Conservation (phyloP, 1,284 basidiomycete genomes). For the Cryptococcus hybrid region DNA sequence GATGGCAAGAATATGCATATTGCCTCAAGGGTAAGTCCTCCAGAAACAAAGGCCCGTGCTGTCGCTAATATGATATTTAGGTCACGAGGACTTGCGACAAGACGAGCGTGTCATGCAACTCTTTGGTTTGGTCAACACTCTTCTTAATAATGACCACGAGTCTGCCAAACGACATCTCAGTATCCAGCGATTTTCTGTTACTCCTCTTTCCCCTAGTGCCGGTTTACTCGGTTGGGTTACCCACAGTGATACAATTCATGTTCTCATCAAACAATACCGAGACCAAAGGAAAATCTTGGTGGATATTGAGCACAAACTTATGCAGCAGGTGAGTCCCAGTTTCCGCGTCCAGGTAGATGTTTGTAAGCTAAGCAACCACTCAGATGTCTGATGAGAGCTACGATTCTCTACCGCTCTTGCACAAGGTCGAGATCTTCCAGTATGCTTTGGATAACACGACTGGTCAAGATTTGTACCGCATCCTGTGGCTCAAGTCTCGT, state of each 20-base stretch:
- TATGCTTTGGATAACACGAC: slow-evolving; percentile 99
- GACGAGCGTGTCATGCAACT: slow-evolving; percentile 99
- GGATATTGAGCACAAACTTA: slow-evolving; percentile 97
- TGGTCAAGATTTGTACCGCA: slow-evolving; percentile 97
- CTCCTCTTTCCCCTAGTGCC: slow-evolving; percentile 93
- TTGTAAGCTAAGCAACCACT: background rate
- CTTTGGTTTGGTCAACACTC: slow-evolving; percentile 94
- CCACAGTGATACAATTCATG: slow-evolving; percentile 97
- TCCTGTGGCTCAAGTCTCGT: slow-evolving; percentile 92
- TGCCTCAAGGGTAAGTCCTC: slow-evolving; percentile 71
- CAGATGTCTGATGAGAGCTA: slow-evolving; percentile 98
- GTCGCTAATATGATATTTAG: slow-evolving; percentile 48
- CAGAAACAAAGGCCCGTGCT: background rate
- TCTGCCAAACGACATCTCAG: slow-evolving; percentile 96
- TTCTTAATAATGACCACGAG: slow-evolving; percentile 88
- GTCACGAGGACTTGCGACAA: slow-evolving; percentile 98
- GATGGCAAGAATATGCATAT: slow-evolving; percentile 95
- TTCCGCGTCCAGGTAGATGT: background rate
- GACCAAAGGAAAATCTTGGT: slow-evolving; percentile 93
- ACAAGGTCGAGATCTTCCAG: slow-evolving; percentile 99
- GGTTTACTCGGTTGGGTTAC: slow-evolving; percentile 95
- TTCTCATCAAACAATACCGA: slow-evolving; percentile 92
- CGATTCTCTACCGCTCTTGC: slow-evolving; percentile 87
- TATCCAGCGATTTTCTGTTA: slow-evolving; percentile 91
- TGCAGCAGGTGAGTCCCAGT: slow-evolving; percentile 72